These are phyloP conservation scores for Microbotryomycetes sp. DNA, from an alignment of 1,284 basidiomycete genomes.

Conservation along the genomic window DNA sequence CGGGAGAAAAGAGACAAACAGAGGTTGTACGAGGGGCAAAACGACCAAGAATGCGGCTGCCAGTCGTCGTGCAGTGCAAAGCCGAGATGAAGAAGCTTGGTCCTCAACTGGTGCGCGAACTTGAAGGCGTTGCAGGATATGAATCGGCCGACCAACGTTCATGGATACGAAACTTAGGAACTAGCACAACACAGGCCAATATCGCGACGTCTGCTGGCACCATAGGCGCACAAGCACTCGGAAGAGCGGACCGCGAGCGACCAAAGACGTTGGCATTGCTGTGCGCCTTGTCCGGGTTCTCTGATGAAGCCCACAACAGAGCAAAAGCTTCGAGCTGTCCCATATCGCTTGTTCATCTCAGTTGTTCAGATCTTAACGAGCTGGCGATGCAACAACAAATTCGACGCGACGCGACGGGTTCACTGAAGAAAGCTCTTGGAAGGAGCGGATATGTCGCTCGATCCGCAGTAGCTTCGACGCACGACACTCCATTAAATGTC, in stretches of 20 bases:
- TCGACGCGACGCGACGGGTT: background rate
- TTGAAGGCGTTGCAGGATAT: slow-evolving; percentile 19
- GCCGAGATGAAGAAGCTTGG: slow-evolving; percentile 10
- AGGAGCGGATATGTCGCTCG: background rate
- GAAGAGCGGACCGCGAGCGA: too few relatives aligned
- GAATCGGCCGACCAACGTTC: too few relatives aligned
- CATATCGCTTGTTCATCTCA: slow-evolving; percentile 12
- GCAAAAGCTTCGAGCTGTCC: slow-evolving; percentile 6
- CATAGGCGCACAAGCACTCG: background rate
- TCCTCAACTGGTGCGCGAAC: slow-evolving; percentile 23
- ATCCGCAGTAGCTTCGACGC: too few relatives aligned
- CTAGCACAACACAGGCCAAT: background rate
- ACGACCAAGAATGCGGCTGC: background rate
- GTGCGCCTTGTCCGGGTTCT: slow-evolving; percentile 18
- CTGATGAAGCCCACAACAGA: slow-evolving; percentile 1
- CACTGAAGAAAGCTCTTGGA: background rate
- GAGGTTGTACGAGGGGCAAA: background rate
- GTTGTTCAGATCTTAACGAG: background rate
- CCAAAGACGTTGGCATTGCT: slow-evolving; percentile 9
- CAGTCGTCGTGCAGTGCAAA: slow-evolving; percentile 30
- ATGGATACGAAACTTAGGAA: background rate
- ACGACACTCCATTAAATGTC: background rate
- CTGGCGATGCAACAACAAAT: background rate
- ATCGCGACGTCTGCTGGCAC: background rate
- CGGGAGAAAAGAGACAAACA: too few relatives aligned